Evolutionary conservation across 192 early-diverging fungal genomes (phyloP).

Genomic region (Coemansia sp.): DNA sequence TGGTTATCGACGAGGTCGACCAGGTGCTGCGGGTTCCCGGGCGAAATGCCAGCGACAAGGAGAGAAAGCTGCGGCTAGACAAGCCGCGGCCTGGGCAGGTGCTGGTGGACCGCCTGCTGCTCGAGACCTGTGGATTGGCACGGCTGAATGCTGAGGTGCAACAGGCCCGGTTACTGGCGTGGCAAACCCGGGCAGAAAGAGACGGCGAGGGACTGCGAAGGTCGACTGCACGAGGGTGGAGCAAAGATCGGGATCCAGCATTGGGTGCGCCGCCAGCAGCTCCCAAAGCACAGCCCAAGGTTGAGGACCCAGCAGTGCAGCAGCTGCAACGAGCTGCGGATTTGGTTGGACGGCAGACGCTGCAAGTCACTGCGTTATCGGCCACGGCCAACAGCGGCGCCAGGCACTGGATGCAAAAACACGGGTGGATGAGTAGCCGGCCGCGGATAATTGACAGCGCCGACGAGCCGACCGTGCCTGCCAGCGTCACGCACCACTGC

Average conservation of each 20-base stretch:
- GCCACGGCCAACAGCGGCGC: slow-evolving; percentile 24
- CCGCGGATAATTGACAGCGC: slow-evolving; percentile 2
- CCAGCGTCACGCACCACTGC: slow-evolving; percentile 23
- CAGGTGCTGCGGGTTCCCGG: slow-evolving; percentile 26
- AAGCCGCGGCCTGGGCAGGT: slow-evolving; percentile 36
- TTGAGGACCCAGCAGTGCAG: not conserved
- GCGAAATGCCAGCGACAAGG: slow-evolving; percentile 10
- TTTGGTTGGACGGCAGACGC: slow-evolving; percentile 8
- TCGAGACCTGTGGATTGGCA: not conserved
- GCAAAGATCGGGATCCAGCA: not conserved
- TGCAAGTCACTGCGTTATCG: slow-evolving; percentile 25
- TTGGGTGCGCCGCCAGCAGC: not conserved
- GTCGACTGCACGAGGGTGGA: slow-evolving; percentile 9
- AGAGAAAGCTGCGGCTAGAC: slow-evolving; percentile 8
- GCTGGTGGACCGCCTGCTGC: slow-evolving; percentile 31
- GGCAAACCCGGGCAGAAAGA: not conserved
- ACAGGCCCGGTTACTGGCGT: not conserved
- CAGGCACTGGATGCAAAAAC: slow-evolving; percentile 21
- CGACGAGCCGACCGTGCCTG: not conserved
- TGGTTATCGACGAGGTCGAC: slow-evolving; percentile 48
- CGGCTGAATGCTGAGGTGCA: slow-evolving; percentile 1
- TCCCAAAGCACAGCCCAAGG: not conserved
- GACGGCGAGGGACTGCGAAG: not conserved
- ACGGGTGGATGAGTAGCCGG: slow-evolving; percentile 19
- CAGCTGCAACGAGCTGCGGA: not conserved